phyloP scores from a whole-genome alignment of 148 eudicot species.

The Rhododendron williamsianum region DNA sequence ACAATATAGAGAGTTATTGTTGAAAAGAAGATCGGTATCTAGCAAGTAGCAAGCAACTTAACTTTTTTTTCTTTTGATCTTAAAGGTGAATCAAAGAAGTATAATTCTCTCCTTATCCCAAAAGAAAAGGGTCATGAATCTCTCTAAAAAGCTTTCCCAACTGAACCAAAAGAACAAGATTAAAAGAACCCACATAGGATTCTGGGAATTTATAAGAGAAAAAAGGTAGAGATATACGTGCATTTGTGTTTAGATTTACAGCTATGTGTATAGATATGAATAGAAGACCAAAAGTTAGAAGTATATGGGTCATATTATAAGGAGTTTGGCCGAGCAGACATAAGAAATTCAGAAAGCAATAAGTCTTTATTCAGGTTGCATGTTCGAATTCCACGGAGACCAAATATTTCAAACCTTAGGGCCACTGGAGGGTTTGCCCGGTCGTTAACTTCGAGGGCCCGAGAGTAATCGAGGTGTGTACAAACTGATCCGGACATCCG shows the following conservation, averaged over 20 bases:
- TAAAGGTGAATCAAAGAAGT: conserved; percentile 7
- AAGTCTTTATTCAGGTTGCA: neutral
- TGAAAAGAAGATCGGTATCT: neutral
- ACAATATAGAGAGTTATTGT: neutral
- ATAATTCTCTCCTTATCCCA: conserved; percentile 20
- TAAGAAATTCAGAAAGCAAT: no score
- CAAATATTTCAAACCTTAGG: neutral
- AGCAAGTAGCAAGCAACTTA: neutral
- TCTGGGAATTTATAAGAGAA: neutral
- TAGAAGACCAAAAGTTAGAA: neutral
- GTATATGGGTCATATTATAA: no score
- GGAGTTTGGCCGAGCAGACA: neutral
- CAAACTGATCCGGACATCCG: neutral
- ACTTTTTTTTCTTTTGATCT: neutral
- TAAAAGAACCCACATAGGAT: conserved; percentile 25
- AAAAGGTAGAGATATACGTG: neutral
- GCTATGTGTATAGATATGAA: neutral
- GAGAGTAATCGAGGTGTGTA: rapidly evolving
- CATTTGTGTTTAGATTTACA: neutral
- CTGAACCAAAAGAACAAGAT: neutral
- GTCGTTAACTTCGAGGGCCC: no score
- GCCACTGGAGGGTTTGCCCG: neutral
- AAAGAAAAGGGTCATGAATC: conserved; percentile 20
- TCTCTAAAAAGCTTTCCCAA: conserved; percentile 4
- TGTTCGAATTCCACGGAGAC: neutral